A percentile compares a stretch with the other conserved stretches of the same genome.
Conservation (phyloP, 305 asterid species). For the Euphrasia arctica region DNA sequence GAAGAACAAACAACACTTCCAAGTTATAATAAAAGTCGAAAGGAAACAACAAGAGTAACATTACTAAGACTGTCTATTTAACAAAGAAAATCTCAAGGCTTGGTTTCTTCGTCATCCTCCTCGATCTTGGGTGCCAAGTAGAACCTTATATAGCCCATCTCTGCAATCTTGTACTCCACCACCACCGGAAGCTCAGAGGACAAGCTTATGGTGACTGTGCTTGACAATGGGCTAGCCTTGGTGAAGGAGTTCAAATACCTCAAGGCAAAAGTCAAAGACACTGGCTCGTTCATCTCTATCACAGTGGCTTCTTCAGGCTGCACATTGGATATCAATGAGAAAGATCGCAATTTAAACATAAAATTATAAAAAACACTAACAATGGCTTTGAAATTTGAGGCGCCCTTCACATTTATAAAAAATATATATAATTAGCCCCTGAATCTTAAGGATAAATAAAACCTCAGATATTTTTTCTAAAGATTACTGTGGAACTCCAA, state of each 20-base stretch:
- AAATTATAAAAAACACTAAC: neutral
- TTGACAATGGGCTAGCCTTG: slow-evolving; percentile 79
- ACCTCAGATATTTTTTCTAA: neutral
- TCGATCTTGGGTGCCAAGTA: slow-evolving; percentile 94
- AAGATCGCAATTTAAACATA: neutral
- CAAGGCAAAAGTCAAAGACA: slow-evolving; percentile 78
- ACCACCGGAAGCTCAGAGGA: slow-evolving; percentile 92
- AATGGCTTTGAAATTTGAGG: no score
- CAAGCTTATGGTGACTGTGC: slow-evolving; percentile 75
- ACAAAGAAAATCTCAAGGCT: slow-evolving; percentile 31
- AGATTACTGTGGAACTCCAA: no score
- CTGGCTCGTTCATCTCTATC: slow-evolving; percentile 93
- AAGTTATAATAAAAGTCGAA: neutral
- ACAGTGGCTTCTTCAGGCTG: slow-evolving; percentile 94
- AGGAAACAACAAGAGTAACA: neutral
- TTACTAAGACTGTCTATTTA: neutral
- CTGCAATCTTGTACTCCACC: slow-evolving; percentile 95
- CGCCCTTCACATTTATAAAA: no score
- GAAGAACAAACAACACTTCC: neutral
- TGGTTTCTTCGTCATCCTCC: slow-evolving; percentile 66
- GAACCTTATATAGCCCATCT: slow-evolving; percentile 89
- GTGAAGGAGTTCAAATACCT: slow-evolving; percentile 92
- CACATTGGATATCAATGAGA: slow-evolving; percentile 16
- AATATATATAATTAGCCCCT: neutral
- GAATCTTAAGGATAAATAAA: neutral